Percentiles rank a stretch among this genome's conserved stretches.
Evolutionary conservation across 106 monocot species (phyloP).

Genomic region (Alisma plantagoaquatica): DNA sequence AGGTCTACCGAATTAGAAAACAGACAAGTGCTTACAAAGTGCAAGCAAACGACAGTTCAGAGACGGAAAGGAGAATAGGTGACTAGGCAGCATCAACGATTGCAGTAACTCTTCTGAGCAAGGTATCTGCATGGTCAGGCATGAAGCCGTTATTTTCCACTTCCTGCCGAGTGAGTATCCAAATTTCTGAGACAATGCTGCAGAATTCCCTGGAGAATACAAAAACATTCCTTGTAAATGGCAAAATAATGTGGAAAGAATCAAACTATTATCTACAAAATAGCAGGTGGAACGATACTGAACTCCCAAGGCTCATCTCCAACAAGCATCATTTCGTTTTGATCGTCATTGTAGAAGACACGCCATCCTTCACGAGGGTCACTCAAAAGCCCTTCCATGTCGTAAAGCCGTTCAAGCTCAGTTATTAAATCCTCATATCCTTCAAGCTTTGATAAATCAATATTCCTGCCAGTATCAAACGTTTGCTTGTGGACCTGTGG

Average conservation of each 20-base stretch:
- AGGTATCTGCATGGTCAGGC: no score
- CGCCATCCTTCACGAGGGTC: slow-evolving; percentile 22
- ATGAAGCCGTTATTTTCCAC: no score
- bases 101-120: no score
- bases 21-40: no score
- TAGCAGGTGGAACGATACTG: slow-evolving; percentile 5
- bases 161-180: slow-evolving; percentile 20
- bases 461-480: slow-evolving; percentile 19
- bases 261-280: no score
- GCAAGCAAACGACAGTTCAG: no score
- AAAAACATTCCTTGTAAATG: background rate
- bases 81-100: no score
- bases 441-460: slow-evolving; percentile 28
- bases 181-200: slow-evolving; percentile 24
- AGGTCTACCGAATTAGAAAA: no score
- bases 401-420: slow-evolving; percentile 27
- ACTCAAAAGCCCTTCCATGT: slow-evolving; percentile 31
- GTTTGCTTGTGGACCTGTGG: slow-evolving; percentile 44
- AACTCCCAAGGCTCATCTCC: slow-evolving; percentile 41
- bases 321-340: slow-evolving; percentile 26
- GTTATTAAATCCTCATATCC: slow-evolving; percentile 30
- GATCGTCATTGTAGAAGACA: slow-evolving; percentile 27
- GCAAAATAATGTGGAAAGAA: background rate
- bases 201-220: slow-evolving; percentile 23
- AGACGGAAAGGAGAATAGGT: no score